Conservation (phyloP, 139 green algal genomes). For the Micractinium conductrix region DNA sequence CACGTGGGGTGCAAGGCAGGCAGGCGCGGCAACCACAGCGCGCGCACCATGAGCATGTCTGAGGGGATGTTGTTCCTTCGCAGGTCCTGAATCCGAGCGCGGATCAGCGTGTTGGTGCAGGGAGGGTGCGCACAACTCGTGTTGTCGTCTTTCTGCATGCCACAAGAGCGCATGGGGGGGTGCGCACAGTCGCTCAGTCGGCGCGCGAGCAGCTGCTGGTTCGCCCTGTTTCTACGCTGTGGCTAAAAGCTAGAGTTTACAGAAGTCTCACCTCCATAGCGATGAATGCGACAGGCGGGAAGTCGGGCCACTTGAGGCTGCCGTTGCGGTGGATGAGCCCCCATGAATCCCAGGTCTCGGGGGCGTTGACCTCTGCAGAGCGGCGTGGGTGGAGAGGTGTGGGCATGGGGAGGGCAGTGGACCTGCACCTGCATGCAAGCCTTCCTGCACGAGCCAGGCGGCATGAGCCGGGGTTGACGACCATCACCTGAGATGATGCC, state of each 20-base stretch:
- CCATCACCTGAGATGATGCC: conserved; percentile 27
- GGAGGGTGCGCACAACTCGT: no score
- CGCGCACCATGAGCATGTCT: conserved; percentile 16
- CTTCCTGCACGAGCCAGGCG: background rate
- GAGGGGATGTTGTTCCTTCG: background rate
- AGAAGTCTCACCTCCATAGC: background rate
- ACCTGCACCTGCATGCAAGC: background rate
- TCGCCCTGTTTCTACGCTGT: no score
- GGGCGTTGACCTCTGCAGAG: conserved; percentile 27
- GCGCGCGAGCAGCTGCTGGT: no score
- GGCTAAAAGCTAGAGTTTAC: no score
- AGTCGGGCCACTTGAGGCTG: conserved; percentile 8
- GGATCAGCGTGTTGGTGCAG: background rate
- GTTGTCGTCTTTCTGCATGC: conserved; percentile 7
- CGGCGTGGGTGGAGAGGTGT: no score
- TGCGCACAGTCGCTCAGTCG: no score
- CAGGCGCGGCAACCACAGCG: background rate
- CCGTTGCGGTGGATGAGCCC: background rate
- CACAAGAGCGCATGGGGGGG: no score
- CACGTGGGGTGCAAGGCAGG: no score
- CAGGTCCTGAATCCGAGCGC: background rate
- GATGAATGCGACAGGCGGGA: conserved; percentile 25
- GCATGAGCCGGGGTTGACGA: no score
- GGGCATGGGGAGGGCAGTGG: background rate
- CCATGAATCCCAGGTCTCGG: conserved; percentile 3